Conservation (phyloP, 768 basidiomycete genomes). For the Exidia glandulosa region DNA sequence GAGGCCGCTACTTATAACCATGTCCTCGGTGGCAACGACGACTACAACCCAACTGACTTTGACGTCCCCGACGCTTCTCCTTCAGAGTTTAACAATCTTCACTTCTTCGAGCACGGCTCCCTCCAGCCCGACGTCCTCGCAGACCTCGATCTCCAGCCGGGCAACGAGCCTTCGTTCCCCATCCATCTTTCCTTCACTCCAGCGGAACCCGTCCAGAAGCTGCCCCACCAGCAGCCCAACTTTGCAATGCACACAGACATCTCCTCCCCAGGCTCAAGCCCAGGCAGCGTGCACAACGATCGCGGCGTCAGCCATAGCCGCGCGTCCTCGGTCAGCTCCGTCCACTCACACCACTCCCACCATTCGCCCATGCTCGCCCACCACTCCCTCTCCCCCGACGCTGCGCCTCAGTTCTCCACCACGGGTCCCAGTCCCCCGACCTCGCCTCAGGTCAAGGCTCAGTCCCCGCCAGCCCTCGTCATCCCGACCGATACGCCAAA, state of each 20-base stretch:
- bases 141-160: slow-evolving; percentile 5
- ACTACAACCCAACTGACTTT: slow-evolving; percentile 68
- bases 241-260: slow-evolving; percentile 41
- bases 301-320: slow-evolving; percentile 37
- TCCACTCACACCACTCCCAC: slow-evolving; percentile 27
- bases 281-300: slow-evolving; percentile 28
- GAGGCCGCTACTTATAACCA: slow-evolving; percentile 6
- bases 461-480: slow-evolving; percentile 49
- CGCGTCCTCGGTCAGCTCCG: slow-evolving; percentile 60
- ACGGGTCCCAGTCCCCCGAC: slow-evolving; percentile 24
- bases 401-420: slow-evolving; percentile 36
- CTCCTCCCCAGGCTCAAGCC: slow-evolving; percentile 48
- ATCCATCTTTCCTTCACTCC: background rate
- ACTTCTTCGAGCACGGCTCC: slow-evolving; percentile 45
- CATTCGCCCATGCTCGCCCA: slow-evolving; percentile 40
- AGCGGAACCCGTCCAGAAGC: background rate
- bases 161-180: background rate
- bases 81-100: slow-evolving; percentile 28
- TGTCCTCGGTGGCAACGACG: slow-evolving; percentile 25
- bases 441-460: slow-evolving; percentile 34
- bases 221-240: slow-evolving; percentile 25
- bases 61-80: slow-evolving; percentile 28
- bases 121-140: slow-evolving; percentile 23
- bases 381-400: slow-evolving; percentile 57
- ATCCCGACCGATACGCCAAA: slow-evolving; percentile 32